Conservation (phyloP, 2,329 filamentous ascomycete genomes). For the Xylariales sp. region DNA sequence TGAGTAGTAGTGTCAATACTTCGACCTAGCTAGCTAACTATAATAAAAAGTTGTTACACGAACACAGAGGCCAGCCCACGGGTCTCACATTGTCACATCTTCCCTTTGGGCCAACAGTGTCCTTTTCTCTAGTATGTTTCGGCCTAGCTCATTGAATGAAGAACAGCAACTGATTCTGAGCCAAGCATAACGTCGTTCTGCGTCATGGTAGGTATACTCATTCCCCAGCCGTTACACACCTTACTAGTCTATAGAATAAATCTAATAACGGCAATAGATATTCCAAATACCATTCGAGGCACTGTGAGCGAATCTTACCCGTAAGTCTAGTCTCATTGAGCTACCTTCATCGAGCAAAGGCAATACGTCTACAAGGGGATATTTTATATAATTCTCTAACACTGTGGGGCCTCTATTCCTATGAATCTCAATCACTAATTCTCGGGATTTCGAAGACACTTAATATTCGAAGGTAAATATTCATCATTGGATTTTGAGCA, state of each 20-base stretch:
- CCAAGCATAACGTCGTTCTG: conserved; percentile 82
- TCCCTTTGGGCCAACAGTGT: conserved; percentile 82
- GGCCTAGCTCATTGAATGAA: background rate
- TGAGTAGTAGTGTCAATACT: conserved; percentile 11
- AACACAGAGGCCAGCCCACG: conserved; percentile 81
- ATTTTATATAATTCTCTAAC: background rate
- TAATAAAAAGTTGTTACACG: conserved; percentile 69
- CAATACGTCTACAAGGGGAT: background rate
- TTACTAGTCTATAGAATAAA: too few relatives aligned
- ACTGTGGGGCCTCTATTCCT: background rate
- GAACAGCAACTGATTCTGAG: conserved; percentile 12
- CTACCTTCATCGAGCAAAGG: background rate
- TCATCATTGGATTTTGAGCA: background rate
- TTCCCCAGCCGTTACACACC: too few relatives aligned
- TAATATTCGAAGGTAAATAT: conserved; percentile 82
- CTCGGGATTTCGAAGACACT: conserved; percentile 68
- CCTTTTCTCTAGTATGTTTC: conserved; percentile 75
- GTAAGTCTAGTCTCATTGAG: conserved; percentile 29
- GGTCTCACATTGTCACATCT: conserved; percentile 84
- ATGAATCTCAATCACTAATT: conserved; percentile 10
- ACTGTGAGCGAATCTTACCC: conserved; percentile 88
- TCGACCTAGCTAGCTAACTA: conserved; percentile 1
- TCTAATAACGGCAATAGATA: conserved; percentile 59
- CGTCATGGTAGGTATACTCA: conserved; percentile 66
- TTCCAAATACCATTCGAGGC: conserved; percentile 79